Evolutionary conservation across 768 basidiomycete genomes (phyloP).

Genomic region (Leucosporidium creatinivorum): DNA sequence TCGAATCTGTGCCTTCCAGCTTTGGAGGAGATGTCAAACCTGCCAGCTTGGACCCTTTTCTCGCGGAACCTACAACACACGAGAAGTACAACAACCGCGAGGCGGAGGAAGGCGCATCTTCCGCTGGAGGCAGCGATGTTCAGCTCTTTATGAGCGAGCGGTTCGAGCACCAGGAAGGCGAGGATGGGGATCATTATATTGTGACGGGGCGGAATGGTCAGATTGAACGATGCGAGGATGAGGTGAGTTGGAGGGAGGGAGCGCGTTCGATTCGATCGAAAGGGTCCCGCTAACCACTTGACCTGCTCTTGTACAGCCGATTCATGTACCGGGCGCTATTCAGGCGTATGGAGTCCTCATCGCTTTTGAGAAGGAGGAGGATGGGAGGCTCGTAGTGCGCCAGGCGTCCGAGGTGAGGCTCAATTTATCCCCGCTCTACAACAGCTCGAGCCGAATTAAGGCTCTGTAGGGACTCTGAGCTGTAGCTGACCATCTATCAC

Average conservation of each 20-base stretch:
- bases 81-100: not conserved
- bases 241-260: constrained; percentile 52
- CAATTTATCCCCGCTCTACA: not conserved
- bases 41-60: too few species aligned
- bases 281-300: not conserved
- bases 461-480: not conserved
- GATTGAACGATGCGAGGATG: constrained; percentile 64
- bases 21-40: too few species aligned
- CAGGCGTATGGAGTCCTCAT: constrained; percentile 78
- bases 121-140: not conserved
- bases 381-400: constrained; percentile 55
- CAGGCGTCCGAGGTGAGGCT: constrained; percentile 68
- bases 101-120: not conserved
- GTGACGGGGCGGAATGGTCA: constrained; percentile 59
- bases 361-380: constrained; percentile 57
- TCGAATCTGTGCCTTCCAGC: too few species aligned
- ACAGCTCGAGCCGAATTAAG: not conserved
- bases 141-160: constrained; percentile 51
- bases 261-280: too few species aligned
- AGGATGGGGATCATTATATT: constrained; percentile 62
- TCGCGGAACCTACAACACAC: not conserved
- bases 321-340: constrained; percentile 69
- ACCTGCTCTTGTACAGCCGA: constrained; percentile 50
- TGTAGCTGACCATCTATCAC: not conserved
- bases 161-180: constrained; percentile 59